Percentiles rank a stretch among this genome's conserved stretches.
phyloP scores from a whole-genome alignment of 2,329 filamentous ascomycete genomes.

The Plenodomus lindquistii region DNA sequence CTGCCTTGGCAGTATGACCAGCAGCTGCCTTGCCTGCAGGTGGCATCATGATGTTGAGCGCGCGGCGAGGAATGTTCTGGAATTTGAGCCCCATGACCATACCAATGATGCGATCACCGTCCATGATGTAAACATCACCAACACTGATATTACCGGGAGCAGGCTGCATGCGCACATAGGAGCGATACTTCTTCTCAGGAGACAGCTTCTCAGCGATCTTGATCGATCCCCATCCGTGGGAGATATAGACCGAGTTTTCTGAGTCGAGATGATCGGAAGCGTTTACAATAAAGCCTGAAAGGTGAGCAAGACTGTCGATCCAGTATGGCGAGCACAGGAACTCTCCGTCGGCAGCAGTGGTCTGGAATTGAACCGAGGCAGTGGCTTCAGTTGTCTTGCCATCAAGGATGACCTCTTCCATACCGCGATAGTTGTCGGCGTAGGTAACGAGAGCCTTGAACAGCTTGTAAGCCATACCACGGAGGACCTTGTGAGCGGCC shows the following conservation, averaged over 20 bases:
- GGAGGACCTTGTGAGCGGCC: conserved; percentile 71
- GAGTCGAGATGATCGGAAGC: conserved; percentile 62
- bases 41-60: conserved; percentile 69
- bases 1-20: conserved; percentile 30
- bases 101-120: conserved; percentile 62
- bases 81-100: conserved; percentile 67
- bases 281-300: conserved; percentile 65
- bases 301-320: conserved; percentile 62
- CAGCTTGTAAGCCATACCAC: conserved; percentile 78
- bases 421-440: conserved; percentile 60
- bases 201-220: conserved; percentile 59
- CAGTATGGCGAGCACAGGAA: conserved; percentile 64
- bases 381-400: conserved; percentile 60
- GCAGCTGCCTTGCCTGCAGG: conserved; percentile 55
- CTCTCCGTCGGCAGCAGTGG: conserved; percentile 57
- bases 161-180: conserved; percentile 66
- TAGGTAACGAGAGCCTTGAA: conserved; percentile 63
- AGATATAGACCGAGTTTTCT: conserved; percentile 63
- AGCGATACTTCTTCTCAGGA: conserved; percentile 58
- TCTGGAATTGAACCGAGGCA: conserved; percentile 58
- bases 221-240: conserved; percentile 65
- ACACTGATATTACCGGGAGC: conserved; percentile 59
- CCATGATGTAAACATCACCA: conserved; percentile 64
- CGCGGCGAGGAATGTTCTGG: conserved; percentile 67
- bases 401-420: conserved; percentile 63